Evolutionary conservation across 805 yeast genomes (phyloP), one percentile per base, ranked within the genome.

Genomic region (Metschnikowia shivogae): DNA sequence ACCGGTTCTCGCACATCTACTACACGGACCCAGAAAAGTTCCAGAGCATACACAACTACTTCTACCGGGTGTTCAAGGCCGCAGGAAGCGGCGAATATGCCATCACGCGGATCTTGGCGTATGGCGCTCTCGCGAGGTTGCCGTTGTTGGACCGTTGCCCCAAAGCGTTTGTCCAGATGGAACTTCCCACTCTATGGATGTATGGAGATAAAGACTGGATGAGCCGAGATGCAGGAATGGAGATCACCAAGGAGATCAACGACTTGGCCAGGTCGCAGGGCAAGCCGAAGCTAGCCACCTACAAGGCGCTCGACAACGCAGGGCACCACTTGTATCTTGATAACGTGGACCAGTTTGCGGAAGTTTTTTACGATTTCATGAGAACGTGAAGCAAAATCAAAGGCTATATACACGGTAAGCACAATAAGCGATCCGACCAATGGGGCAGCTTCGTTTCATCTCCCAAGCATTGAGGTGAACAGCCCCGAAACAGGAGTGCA

Each of bases 191-290:
- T 1, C 59, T 80, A 27, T 80, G 85, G 82, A 49, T 81, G 20
- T 82, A 82, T 54, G 89, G 89, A 8, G 86, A 81, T 47, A 65
- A 62, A 32, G 89, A 82, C 59, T 82, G 89, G 89, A 82, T 82
- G 88, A 77, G 78, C 48, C 76, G 71, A 43, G 72, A 69, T 37
- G 85, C 83, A 10, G 89, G 89, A 2, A 58, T 38, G 30, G 58
- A 54, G 28, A 60, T 60, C 58, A 52, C 48, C 8, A 46, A 53
- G 32, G 64, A 61, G 32, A 59, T 61, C 44, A 54, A 54, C 42
- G 43, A 39, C 27, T 39, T 52, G 34, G 42, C 53, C 17, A 24
- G 36, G 24, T 14, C 48, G 6, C 37, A 36, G 33, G 45, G 50
- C 19, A 42, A 44, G 42, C 45, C 45, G 10, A 24, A 28, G 5